Base-by-base conservation (phyloP, 305 asterid species). In the Fraxinus baroniana region DNA sequence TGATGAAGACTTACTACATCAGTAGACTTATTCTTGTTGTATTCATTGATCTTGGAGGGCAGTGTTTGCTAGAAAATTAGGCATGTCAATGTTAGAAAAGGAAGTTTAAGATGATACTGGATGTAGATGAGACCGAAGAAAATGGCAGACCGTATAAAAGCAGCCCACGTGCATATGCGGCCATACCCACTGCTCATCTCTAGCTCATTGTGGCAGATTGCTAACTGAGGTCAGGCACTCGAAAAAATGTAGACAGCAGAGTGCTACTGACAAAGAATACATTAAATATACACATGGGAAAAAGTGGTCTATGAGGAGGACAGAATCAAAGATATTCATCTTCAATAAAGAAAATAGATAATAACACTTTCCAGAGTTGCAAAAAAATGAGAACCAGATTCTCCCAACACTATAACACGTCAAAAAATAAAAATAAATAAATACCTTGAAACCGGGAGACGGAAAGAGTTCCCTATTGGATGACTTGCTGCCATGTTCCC, bases 1-100 rank as follows among this genome's bases (percentile, higher is more conserved):
- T 57, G 24, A 57, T 18, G 78, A 79, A 37, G 36, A 82, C 94
- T 88, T 89, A 95, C 99, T 10, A 95, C 94, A 81, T 95, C 99
- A 17, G 98, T 95, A 36, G 99, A 97, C 90, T 95, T 95, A 86
- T 95, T 95, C 90, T 94, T 91, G 90, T 94, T 94, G 85, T 94
- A 95, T 92, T 94, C 98, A 12, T 90, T 83, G 91, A 95, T 95
- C 90, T 91, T 95, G 60, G 98, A 95, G 64, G 64, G 3, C 64
- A 52, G 20, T 52, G 62, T 52, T 52, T 17, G 62, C 8, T 17
- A 52, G 62, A 52, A 52, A 52, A 52, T 22, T 2, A 52, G 62
- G 22, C 62, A 15, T 52, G 62, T 17, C 22, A 52, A 52, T 4
- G 7, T 52, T 4, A 15, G 0, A 1, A 17, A 52, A 15, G 22